phyloP scores from a whole-genome alignment of 305 asterid genomes.

The Fraxinus ornus region DNA sequence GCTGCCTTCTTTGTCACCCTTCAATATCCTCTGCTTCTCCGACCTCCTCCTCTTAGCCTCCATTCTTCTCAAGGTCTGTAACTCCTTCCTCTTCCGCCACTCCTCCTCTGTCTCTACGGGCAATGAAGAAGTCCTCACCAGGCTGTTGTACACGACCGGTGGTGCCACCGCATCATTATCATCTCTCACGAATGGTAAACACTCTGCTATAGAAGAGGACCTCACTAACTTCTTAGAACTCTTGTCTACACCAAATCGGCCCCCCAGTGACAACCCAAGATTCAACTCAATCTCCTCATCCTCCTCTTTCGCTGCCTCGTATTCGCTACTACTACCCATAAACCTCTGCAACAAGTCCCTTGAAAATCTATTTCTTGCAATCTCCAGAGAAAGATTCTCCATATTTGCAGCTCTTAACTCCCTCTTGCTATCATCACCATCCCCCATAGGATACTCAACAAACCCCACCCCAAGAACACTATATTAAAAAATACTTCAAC shows the following conservation, averaged over 20 bases:
- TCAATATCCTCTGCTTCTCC: constrained; percentile 68
- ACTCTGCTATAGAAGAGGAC: constrained; percentile 78
- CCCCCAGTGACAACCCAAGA: constrained; percentile 92
- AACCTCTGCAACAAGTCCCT: constrained; percentile 73
- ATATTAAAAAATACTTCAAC: constrained; percentile 9
- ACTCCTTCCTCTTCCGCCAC: constrained; percentile 91
- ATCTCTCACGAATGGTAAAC: constrained; percentile 62
- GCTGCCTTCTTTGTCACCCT: constrained; percentile 40
- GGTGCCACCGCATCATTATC: constrained; percentile 47
- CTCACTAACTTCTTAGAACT: constrained; percentile 49
- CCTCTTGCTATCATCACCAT: constrained; percentile 42
- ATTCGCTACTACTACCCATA: constrained; percentile 43
- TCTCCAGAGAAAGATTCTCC: constrained; percentile 62
- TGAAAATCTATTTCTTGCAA: constrained; percentile 46
- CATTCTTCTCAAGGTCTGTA: constrained; percentile 84
- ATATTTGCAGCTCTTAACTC: constrained; percentile 43
- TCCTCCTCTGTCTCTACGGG: constrained; percentile 92
- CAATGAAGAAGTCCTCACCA: constrained; percentile 71
- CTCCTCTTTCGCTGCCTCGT: constrained; percentile 23
- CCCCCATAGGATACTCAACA: constrained; percentile 43
- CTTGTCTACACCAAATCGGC: constrained; percentile 88
- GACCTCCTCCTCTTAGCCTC: constrained; percentile 92
- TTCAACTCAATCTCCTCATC: constrained; percentile 66
- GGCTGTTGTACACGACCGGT: constrained; percentile 32
- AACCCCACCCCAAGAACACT: constrained; percentile 8